Evolutionary conservation across 108 stramenopile genomes (phyloP).

Genomic region (Stephanodiscus minutulus): DNA sequence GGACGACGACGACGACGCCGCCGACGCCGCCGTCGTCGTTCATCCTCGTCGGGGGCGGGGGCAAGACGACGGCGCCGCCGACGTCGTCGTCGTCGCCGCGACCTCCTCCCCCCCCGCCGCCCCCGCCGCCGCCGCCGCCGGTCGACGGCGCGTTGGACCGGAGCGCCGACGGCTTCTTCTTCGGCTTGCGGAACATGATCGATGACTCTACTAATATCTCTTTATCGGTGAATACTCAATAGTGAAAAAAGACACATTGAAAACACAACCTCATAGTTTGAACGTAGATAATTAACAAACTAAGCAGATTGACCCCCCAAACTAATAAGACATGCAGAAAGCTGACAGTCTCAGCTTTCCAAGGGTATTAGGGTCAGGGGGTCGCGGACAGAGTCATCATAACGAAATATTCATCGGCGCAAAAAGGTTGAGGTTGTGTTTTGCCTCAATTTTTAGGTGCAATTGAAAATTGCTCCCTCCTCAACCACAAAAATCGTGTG

Average conservation of each 20-base stretch:
- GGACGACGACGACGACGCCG: too few species aligned
- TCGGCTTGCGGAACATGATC: slow-evolving; percentile 80
- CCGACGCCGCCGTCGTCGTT: too few species aligned
- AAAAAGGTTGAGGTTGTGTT: neutral
- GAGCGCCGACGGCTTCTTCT: slow-evolving; percentile 39
- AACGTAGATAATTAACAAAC: too few species aligned
- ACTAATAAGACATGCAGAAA: neutral
- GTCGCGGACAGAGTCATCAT: neutral
- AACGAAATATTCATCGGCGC: neutral
- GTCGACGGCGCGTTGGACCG: slow-evolving; percentile 32
- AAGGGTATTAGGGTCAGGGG: neutral
- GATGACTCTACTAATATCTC: neutral
- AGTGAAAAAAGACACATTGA: too few species aligned
- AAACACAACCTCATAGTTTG: too few species aligned
- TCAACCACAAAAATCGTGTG: too few species aligned
- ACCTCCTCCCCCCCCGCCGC: too few species aligned
- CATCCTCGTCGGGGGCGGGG: neutral
- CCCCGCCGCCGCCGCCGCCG: too few species aligned
- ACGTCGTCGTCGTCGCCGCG: slow-evolving; percentile 35
- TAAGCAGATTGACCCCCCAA: too few species aligned
- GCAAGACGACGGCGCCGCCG: too few species aligned
- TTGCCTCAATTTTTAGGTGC: neutral
- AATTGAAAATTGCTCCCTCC: too few species aligned
- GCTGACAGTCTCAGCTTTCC: neutral
- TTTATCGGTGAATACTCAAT: neutral